A percentile compares a stretch with the other conserved stretches of the same genome.
phyloP scores from a whole-genome alignment of 2,329 filamentous ascomycete species.

The Colletotrichum neosansevieriae region DNA sequence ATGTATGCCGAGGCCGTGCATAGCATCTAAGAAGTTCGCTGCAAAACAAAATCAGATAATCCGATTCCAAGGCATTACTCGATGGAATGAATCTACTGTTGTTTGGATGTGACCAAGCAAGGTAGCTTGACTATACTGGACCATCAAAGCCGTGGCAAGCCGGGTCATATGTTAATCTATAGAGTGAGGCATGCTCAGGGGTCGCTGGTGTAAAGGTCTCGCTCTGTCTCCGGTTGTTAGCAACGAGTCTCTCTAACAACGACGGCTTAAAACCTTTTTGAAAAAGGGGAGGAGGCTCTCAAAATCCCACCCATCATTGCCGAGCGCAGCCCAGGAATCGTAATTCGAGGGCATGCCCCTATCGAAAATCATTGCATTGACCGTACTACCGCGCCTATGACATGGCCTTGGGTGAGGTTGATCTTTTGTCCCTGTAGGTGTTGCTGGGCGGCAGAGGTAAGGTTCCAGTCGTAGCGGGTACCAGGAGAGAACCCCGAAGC shows the following conservation, averaged over 20 bases:
- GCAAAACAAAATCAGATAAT: conserved; percentile 20
- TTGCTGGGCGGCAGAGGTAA: conserved; percentile 53
- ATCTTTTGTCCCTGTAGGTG: conserved; percentile 52
- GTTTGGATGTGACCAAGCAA: conserved; percentile 31
- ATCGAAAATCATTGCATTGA: conserved; percentile 55
- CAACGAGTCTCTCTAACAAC: no score
- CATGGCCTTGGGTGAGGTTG: conserved; percentile 55
- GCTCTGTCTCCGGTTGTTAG: not conserved
- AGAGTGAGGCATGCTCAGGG: conserved; percentile 35
- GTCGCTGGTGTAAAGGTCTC: conserved; percentile 41
- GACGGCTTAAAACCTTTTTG: conserved; percentile 43
- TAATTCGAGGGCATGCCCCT: conserved; percentile 45
- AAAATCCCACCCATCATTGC: conserved; percentile 52
- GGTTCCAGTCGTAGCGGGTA: conserved; percentile 51
- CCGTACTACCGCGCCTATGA: conserved; percentile 57
- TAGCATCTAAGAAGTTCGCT: no score
- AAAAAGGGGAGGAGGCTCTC: conserved; percentile 49
- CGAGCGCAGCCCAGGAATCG: conserved; percentile 50
- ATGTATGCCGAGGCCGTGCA: no score
- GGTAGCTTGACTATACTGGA: conserved; percentile 26
- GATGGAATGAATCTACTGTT: conserved; percentile 2
- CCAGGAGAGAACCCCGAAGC: conserved; percentile 15
- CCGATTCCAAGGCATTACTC: no score
- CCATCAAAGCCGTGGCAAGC: conserved; percentile 22
- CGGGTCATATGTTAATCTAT: conserved; percentile 39